Evolutionary conservation across 2,329 filamentous ascomycete genomes (phyloP).

Genomic region (Colletotrichum magnum): DNA sequence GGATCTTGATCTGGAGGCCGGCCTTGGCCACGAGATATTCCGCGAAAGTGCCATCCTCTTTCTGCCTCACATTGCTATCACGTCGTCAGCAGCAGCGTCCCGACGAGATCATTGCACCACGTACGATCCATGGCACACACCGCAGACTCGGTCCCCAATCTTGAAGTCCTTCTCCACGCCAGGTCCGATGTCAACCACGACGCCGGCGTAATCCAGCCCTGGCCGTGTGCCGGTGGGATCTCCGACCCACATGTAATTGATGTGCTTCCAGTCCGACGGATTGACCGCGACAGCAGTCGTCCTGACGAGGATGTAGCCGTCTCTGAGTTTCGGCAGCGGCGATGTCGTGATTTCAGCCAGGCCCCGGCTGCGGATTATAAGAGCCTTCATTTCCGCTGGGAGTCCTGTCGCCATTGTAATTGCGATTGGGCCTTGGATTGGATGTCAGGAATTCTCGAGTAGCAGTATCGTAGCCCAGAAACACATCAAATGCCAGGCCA

Average conservation of each 20-base stretch:
- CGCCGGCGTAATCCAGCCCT: constrained; percentile 63
- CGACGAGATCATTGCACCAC: not conserved
- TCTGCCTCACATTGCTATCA: constrained; percentile 49
- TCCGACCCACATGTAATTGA: constrained; percentile 42
- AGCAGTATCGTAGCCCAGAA: too few relatives aligned
- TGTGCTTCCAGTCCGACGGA: constrained; percentile 53
- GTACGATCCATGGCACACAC: constrained; percentile 53
- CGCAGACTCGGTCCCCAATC: constrained; percentile 62
- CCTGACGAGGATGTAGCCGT: constrained; percentile 51
- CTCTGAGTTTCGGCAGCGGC: constrained; percentile 21
- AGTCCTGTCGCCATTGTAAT: not conserved
- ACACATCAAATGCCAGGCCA: too few relatives aligned
- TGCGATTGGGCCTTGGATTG: not conserved
- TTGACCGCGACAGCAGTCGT: constrained; percentile 53
- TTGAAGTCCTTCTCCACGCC: constrained; percentile 59
- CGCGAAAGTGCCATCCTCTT: constrained; percentile 60
- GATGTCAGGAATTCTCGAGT: too few relatives aligned
- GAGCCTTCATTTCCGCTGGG: constrained; percentile 16
- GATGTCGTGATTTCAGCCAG: constrained; percentile 21
- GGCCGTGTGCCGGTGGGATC: constrained; percentile 43
- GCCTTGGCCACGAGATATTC: constrained; percentile 56
- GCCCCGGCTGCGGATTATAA: constrained; percentile 23
- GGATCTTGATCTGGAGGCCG: constrained; percentile 59
- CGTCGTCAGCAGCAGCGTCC: not conserved
- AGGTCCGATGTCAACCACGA: constrained; percentile 60